phyloP scores from a whole-genome alignment of 306 rosid genomes.

The Aeschynomene evenia region DNA sequence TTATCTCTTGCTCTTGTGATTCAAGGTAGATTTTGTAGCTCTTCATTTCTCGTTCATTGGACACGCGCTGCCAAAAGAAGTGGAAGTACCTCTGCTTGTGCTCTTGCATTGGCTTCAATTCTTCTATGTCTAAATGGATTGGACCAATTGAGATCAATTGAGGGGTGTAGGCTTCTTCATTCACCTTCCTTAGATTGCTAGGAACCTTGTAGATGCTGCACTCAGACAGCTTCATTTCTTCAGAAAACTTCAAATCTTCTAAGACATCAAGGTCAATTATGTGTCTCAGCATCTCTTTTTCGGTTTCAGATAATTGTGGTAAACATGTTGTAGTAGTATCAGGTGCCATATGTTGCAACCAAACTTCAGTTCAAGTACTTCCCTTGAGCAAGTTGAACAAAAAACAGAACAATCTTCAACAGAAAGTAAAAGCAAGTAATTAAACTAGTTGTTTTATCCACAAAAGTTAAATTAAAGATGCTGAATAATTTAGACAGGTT shows the following conservation, averaged over 20 bases:
- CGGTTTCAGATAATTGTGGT: conserved; percentile 14
- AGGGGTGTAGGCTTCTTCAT: conserved; percentile 47
- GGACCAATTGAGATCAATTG: conserved; percentile 56
- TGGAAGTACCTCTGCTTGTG: conserved; percentile 29
- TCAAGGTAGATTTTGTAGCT: neutral
- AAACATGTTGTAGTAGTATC: neutral
- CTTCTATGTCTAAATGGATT: conserved; percentile 24
- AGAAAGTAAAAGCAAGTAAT: neutral
- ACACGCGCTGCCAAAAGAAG: conserved; percentile 24
- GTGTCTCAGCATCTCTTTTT: conserved; percentile 23
- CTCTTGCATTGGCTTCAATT: conserved; percentile 39
- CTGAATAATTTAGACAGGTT: neutral
- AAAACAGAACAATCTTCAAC: neutral
- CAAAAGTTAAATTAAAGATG: neutral
- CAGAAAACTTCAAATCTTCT: conserved; percentile 18
- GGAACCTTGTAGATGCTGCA: conserved; percentile 49
- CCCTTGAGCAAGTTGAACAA: neutral
- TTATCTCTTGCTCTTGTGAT: conserved; percentile 8
- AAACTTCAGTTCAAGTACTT: neutral
- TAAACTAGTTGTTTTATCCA: neutral
- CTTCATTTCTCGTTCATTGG: neutral
- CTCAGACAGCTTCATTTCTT: neutral
- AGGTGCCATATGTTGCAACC: conserved; percentile 21
- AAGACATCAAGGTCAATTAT: conserved; percentile 27
- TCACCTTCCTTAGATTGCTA: conserved; percentile 37